Evolutionary conservation across 768 basidiomycete genomes (phyloP).

Genomic region (Guyanaporus albipodus): DNA sequence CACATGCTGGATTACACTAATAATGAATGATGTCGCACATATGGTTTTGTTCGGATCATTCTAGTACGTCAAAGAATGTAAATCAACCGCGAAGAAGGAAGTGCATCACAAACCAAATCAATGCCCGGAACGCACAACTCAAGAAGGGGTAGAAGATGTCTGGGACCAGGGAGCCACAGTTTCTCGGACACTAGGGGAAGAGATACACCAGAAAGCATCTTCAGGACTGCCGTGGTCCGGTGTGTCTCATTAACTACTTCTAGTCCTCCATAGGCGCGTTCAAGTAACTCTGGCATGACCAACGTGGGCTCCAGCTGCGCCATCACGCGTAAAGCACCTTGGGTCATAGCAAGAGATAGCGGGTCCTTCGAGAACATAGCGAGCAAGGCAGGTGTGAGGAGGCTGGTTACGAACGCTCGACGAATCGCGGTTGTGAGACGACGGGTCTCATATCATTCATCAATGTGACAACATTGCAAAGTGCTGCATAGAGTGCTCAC

Average conservation of each 20-base stretch:
- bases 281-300: constrained; percentile 87
- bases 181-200: constrained; percentile 73
- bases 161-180: constrained; percentile 82
- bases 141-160: constrained; percentile 81
- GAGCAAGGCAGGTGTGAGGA: constrained; percentile 84
- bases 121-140: constrained; percentile 90
- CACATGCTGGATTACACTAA: constrained; percentile 67
- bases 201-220: constrained; percentile 74
- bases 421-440: constrained; percentile 80
- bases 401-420: constrained; percentile 71
- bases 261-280: constrained; percentile 87
- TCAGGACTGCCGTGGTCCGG: constrained; percentile 86
- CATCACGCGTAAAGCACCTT: constrained; percentile 73
- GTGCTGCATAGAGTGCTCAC: constrained; percentile 31
- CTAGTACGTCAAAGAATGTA: constrained; percentile 33
- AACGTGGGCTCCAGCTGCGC: constrained; percentile 77
- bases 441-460: constrained; percentile 44
- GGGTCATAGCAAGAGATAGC: constrained; percentile 74
- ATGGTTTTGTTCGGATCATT: constrained; percentile 81
- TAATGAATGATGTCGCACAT: constrained; percentile 76
- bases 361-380: constrained; percentile 90
- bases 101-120: constrained; percentile 57
- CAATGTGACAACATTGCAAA: background rate
- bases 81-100: background rate
- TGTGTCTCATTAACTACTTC: constrained; percentile 95